Conservation (phyloP, 2,329 filamentous ascomycete genomes). For the Pseudocercospora crystallina region DNA sequence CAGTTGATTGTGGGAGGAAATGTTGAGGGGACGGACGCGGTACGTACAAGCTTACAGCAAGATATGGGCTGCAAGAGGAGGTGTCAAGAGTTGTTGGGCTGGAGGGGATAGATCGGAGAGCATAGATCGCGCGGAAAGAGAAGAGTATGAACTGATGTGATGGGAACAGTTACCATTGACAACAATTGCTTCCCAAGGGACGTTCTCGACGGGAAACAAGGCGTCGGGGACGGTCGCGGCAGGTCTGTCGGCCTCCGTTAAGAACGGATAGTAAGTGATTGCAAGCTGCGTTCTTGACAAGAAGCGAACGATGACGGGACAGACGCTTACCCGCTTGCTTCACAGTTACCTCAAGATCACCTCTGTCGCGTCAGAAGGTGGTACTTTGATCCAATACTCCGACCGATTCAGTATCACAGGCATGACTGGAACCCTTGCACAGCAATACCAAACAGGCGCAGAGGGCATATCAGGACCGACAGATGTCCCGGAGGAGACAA, state of each 20-base stretch:
- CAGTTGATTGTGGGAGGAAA: conserved; percentile 63
- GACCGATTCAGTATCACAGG: conserved; percentile 62
- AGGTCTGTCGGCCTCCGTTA: conserved; percentile 33
- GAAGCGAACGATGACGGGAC: not conserved
- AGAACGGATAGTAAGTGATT: conserved; percentile 58
- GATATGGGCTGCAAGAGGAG: not conserved
- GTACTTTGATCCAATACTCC: conserved; percentile 60
- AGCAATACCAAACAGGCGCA: conserved; percentile 39
- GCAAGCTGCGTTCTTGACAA: not conserved
- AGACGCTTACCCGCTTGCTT: conserved; percentile 35
- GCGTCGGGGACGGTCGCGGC: conserved; percentile 20
- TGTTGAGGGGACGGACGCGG: conserved; percentile 44
- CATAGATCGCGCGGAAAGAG: too few species aligned
- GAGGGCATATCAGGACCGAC: conserved; percentile 37
- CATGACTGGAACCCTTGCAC: conserved; percentile 62
- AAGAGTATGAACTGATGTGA: too few species aligned
- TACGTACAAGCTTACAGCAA: conserved; percentile 31
- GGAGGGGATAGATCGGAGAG: not conserved
- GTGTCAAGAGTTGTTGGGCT: not conserved
- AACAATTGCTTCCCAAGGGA: conserved; percentile 8
- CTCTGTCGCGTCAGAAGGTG: conserved; percentile 55
- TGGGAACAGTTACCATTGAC: conserved; percentile 16
- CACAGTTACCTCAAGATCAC: conserved; percentile 57
- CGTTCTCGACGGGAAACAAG: conserved; percentile 15
- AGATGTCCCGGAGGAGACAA: conserved; percentile 39